Percentiles rank a stretch among this genome's conserved stretches.
phyloP scores from a whole-genome alignment of 1,284 basidiomycete genomes.

The Erythrobasidium hasegawianum region DNA sequence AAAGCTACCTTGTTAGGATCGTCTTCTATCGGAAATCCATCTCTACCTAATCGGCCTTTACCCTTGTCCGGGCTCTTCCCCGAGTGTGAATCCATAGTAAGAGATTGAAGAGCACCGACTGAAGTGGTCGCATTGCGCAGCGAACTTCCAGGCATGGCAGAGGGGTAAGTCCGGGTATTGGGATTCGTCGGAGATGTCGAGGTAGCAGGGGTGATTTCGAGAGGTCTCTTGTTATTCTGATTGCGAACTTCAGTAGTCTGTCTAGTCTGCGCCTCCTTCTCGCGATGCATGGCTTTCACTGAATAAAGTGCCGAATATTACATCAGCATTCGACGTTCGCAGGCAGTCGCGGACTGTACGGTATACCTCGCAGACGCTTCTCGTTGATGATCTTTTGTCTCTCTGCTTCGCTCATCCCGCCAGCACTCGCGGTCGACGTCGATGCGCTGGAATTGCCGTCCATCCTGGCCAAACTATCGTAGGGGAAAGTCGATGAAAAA shows the following conservation, averaged over 20 bases:
- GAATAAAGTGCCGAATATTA: background rate
- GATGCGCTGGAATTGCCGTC: background rate
- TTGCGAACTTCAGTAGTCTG: slow-evolving; percentile 48
- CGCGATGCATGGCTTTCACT: slow-evolving; percentile 26
- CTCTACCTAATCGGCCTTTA: slow-evolving; percentile 26
- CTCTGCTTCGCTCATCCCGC: slow-evolving; percentile 10
- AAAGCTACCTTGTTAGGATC: slow-evolving; percentile 30
- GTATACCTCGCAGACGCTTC: slow-evolving; percentile 22
- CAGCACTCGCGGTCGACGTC: background rate
- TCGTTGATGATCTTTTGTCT: slow-evolving; percentile 20
- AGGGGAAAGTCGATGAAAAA: too few species aligned
- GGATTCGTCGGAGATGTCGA: slow-evolving; percentile 61
- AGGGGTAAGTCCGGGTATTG: slow-evolving; percentile 32
- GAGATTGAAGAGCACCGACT: slow-evolving; percentile 32
- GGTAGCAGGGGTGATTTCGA: slow-evolving; percentile 55
- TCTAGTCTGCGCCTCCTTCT: slow-evolving; percentile 21
- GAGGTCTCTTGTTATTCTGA: slow-evolving; percentile 59
- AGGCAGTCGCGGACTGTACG: too few species aligned
- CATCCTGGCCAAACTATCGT: background rate
- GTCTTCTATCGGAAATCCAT: slow-evolving; percentile 33
- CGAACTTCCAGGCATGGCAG: slow-evolving; percentile 6
- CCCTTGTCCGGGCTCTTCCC: slow-evolving; percentile 26
- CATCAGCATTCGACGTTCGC: too few species aligned
- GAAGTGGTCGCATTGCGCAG: slow-evolving; percentile 32
- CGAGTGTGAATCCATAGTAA: slow-evolving; percentile 10